phyloP scores from a whole-genome alignment of 2,329 filamentous ascomycete species.

The Cytospora schulzeri region DNA sequence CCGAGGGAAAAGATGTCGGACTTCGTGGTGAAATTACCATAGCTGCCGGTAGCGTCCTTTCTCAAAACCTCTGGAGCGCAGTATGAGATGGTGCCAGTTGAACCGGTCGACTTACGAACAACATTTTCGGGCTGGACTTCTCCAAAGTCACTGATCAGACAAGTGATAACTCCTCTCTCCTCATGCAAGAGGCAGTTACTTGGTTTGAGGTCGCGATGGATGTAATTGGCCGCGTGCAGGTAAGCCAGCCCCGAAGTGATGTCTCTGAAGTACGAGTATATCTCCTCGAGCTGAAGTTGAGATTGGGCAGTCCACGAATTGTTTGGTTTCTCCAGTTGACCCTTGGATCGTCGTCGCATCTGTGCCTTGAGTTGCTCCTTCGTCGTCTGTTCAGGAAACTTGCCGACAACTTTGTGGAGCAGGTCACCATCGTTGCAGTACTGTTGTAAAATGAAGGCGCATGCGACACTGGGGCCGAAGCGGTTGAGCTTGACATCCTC shows the following conservation, averaged over 20 bases:
- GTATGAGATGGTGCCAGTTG: conserved; percentile 95
- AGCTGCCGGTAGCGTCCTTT: conserved; percentile 67
- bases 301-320: conserved; percentile 48
- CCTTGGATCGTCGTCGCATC: conserved; percentile 79
- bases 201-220: conserved; percentile 94
- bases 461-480: conserved; percentile 90
- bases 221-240: conserved; percentile 87
- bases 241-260: conserved; percentile 91
- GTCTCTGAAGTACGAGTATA: conserved; percentile 95
- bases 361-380: conserved; percentile 88
- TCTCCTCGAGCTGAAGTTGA: conserved; percentile 76
- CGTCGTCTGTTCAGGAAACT: conserved; percentile 63
- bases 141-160: conserved; percentile 95
- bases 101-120: conserved; percentile 83
- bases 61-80: conserved; percentile 92
- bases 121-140: conserved; percentile 87
- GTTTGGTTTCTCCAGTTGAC: conserved; percentile 65
- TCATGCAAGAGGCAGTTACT: conserved; percentile 90
- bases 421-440: conserved; percentile 96
- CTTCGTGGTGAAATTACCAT: conserved; percentile 93
- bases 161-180: conserved; percentile 66
- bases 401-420: conserved; percentile 80
- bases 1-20: conserved; percentile 98
- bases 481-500: conserved; percentile 82
- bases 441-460: conserved; percentile 95